A percentile compares a stretch with the other conserved stretches of the same genome.
Evolutionary conservation across 768 basidiomycete species (phyloP).

Genomic region (Rhodotorula toruloides): DNA sequence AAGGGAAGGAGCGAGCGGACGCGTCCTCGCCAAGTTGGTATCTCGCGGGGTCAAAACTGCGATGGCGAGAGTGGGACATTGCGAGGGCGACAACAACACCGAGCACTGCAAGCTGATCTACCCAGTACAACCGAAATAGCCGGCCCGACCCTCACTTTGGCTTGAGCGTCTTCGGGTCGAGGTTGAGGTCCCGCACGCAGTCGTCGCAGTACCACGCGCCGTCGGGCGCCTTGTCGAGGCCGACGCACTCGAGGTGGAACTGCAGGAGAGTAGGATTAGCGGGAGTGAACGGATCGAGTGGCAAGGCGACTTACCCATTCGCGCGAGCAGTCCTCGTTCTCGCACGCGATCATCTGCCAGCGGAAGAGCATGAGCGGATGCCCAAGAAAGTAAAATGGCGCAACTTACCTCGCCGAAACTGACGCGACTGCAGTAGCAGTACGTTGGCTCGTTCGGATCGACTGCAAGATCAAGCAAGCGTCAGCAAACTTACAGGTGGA

Average conservation of each 20-base stretch:
- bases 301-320: constrained; percentile 42
- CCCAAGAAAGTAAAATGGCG: background rate
- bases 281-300: background rate
- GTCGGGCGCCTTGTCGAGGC: constrained; percentile 38
- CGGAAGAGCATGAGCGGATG: background rate
- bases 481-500: background rate
- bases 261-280: background rate
- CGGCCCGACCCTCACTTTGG: constrained; percentile 3
- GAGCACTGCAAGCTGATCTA: too few relatives aligned
- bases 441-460: constrained; percentile 43
- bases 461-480: constrained; percentile 7
- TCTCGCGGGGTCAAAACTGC: too few relatives aligned
- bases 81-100: too few relatives aligned
- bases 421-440: constrained; percentile 45
- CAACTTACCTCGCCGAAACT: constrained; percentile 40
- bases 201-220: constrained; percentile 45
- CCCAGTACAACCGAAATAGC: too few relatives aligned
- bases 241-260: constrained; percentile 43
- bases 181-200: constrained; percentile 30
- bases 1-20: background rate
- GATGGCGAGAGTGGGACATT: too few relatives aligned
- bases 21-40: too few relatives aligned
- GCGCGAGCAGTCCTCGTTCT: constrained; percentile 41
- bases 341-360: constrained; percentile 43
- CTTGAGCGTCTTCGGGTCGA: constrained; percentile 10